Conservation (phyloP, 2,329 filamentous ascomycete genomes). For the Stagonosporopsis vannaccii region DNA sequence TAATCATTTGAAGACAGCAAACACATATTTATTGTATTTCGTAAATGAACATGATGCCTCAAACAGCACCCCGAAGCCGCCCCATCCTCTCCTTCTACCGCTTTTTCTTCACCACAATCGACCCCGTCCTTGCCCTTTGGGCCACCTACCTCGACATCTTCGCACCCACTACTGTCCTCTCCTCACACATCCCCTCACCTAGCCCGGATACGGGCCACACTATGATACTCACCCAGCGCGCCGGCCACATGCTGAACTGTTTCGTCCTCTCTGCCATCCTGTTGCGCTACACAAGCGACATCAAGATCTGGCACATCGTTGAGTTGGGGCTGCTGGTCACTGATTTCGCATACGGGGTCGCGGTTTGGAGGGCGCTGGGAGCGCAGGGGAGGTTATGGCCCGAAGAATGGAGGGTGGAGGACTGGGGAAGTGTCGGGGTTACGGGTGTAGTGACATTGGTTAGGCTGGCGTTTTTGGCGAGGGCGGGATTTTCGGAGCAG, state of each 20-base stretch:
- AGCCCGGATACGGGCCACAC: conserved; percentile 29
- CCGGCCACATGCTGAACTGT: conserved; percentile 37
- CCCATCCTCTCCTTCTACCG: conserved; percentile 29
- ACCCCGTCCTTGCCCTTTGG: conserved; percentile 36
- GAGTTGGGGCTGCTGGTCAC: conserved; percentile 29
- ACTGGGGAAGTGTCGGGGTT: conserved; percentile 45
- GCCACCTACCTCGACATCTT: conserved; percentile 42
- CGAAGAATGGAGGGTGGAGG: conserved; percentile 30
- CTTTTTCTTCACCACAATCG: conserved; percentile 38
- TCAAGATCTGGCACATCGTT: conserved; percentile 34
- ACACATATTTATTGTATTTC: not conserved
- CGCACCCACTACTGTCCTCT: conserved; percentile 28
- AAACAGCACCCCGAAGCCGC: not conserved
- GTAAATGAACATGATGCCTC: not conserved
- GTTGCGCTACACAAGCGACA: conserved; percentile 33
- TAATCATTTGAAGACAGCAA: not conserved
- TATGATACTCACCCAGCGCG: conserved; percentile 39
- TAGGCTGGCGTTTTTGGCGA: conserved; percentile 30
- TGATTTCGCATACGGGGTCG: conserved; percentile 34
- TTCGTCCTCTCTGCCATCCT: conserved; percentile 37
- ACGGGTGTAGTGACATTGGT: conserved; percentile 33
- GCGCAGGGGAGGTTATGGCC: conserved; percentile 25
- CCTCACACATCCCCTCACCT: conserved; percentile 27
- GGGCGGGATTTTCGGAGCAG: conserved; percentile 25
- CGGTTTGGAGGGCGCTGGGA: conserved; percentile 22